phyloP scores from a whole-genome alignment of 1,139 yeast species.

The Scheffersomyces titani region DNA sequence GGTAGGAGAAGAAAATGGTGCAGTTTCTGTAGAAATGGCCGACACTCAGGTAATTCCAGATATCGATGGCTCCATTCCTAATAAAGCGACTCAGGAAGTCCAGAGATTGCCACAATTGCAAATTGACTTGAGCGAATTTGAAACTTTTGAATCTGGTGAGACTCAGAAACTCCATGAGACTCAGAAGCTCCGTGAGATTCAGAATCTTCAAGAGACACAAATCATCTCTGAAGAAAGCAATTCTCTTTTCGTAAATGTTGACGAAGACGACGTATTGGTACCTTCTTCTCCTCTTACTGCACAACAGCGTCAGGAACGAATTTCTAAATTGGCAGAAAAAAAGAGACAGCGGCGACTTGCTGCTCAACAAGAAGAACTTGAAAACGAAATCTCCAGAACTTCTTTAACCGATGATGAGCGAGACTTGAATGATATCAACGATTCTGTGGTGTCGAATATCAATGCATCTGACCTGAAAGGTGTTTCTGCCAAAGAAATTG shows the following conservation, averaged over 20 bases:
- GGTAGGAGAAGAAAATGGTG: constrained; percentile 5
- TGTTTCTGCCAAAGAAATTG: constrained; percentile 28
- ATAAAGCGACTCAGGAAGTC: constrained; percentile 2
- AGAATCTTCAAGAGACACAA: neutral
- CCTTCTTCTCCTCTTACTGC: constrained; percentile 10
- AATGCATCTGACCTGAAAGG: constrained; percentile 7
- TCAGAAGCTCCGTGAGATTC: neutral
- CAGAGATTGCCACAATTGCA: constrained; percentile 31
- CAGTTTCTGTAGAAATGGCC: constrained; percentile 1
- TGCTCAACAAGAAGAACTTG: constrained; percentile 20
- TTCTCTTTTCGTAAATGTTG: constrained; percentile 6
- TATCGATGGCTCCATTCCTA: constrained; percentile 10
- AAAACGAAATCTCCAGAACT: constrained; percentile 35
- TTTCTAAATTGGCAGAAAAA: constrained; percentile 23
- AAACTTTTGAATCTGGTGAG: neutral
- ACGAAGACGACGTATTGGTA: constrained; percentile 8
- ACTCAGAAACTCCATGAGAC: neutral
- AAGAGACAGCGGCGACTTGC: constrained; percentile 23
- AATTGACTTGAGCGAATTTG: constrained; percentile 26
- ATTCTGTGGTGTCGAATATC: constrained; percentile 17
- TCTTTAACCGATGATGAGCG: constrained; percentile 46
- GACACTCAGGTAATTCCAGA: constrained; percentile 1
- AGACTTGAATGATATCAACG: constrained; percentile 28
- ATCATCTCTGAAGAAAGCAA: neutral
- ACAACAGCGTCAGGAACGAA: constrained; percentile 23